phyloP scores from a whole-genome alignment of 139 green algal species.

The Cymbomonas tetramitiformis region DNA sequence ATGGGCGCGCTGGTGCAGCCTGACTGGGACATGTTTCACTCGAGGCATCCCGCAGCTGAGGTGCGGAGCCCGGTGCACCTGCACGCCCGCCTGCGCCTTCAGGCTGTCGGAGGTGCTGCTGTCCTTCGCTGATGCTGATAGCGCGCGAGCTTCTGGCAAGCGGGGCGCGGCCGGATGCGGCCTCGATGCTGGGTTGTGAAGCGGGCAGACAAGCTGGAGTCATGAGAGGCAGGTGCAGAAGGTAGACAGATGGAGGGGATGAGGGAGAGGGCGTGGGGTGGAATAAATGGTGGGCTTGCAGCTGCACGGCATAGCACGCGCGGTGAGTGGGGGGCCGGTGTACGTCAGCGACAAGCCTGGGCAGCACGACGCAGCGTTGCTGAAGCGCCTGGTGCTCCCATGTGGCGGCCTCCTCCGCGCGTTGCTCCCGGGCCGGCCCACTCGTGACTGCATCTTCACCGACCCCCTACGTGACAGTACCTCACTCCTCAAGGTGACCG shows the following conservation, averaged over 20 bases:
- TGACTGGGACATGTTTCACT: constrained; percentile 44
- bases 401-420: constrained; percentile 50
- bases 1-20: constrained; percentile 38
- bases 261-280: too few species aligned
- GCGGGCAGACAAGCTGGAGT: too few species aligned
- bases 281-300: too few species aligned
- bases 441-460: constrained; percentile 68
- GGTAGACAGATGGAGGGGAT: too few species aligned
- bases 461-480: constrained; percentile 61
- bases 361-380: constrained; percentile 63
- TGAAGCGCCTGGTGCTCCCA: constrained; percentile 58
- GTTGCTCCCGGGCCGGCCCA: constrained; percentile 64
- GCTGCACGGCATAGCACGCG: constrained; percentile 45
- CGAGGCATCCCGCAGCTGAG: background rate
- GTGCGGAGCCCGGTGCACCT: background rate
- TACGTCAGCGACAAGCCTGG: constrained; percentile 75
- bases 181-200: too few species aligned
- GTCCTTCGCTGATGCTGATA: too few species aligned
- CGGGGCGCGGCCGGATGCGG: too few species aligned
- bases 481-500: constrained; percentile 67
- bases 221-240: too few species aligned
- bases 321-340: constrained; percentile 51
- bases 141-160: too few species aligned
- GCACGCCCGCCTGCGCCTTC: background rate
- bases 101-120: too few species aligned